Base-by-base conservation (phyloP, 2,329 filamentous ascomycete genomes). In the Penicillium sp. region DNA sequence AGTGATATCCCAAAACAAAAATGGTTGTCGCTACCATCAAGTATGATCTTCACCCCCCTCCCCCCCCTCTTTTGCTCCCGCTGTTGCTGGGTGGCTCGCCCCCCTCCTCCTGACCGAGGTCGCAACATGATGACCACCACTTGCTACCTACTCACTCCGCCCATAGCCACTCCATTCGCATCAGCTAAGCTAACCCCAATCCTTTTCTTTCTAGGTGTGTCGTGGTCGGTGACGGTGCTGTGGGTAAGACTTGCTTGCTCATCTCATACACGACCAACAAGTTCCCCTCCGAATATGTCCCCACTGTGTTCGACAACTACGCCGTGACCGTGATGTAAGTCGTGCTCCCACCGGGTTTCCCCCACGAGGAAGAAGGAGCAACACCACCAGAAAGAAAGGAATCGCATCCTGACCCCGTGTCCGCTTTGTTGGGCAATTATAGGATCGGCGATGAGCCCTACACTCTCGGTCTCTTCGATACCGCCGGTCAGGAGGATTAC, bases 251-350 rank as follows among this genome's bases (percentile, higher is more conserved):
- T 70, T 99, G 95, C 83, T 88, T 99, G 68, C 88, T 99, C 77
- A 99, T 99, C 83, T 96, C 92, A 79, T 99, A 99, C 83, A 99
- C 95, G 68, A 99, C 95, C 68, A 99, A 99, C 86, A 98, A 98
- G 76, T 99, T 99, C 80, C 95, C 95, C 38, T 97, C 93, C 74
- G 95, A 99, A 93, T 99, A 99, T 80, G 95, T 99, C 62, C 95
- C 95, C 56, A 99, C 95, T 33, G 95, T 99, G 68, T 99, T 99
- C 81, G 95, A 99, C 81, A 99, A 99, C 83, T 99, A 99, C 86
- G 95, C 95, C 61, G 95, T 99, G 78, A 99, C 95, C 70, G 95
- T 99, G 71, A 99, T 99, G 95, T 97, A 86, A 89, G 93, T 89
- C 19, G 22, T 19, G 26, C 26, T 37, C 35, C 60, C 59, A 45